Base-by-base conservation (phyloP, 139 green algal species). In the Yamagishiella unicocca region DNA sequence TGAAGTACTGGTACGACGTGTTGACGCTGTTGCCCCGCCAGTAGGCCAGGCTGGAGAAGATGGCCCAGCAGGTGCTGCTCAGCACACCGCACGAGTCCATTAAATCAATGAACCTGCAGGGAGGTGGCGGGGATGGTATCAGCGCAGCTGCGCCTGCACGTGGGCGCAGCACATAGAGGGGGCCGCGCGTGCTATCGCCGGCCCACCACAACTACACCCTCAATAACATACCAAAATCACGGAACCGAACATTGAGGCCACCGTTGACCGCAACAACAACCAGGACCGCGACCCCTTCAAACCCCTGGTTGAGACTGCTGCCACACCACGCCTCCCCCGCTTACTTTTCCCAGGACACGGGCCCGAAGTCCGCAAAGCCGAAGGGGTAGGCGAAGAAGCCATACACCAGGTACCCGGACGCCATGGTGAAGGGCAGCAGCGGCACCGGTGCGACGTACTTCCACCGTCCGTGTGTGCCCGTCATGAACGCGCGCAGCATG, bases 1-100 rank as follows among this genome's bases (percentile, higher is more conserved):
- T 87, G 81, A 87, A 87, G 46, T 87, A 87, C 66, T 87, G 81
- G 81, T 87, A 87, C 2, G 64, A 79, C 22, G 81, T 87, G 33
- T 53, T 29, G 24, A 87, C 81, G 4, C 31, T 58, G 81, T 87
- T 87, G 45, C 81, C 81, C 64, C 24, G 43, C 81, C 81, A 87
- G 61, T 87, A 87, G 27, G 81, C 81, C 43, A 78, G 66, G 25
- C 37, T 64, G 54, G 81, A 78, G 81, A 79, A 87, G 64, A 87
- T 87, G 81, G 81, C 81, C 81, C 66, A 87, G 81, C 81, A 78
- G 5, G 66, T 78, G 64, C 45, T 70, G 81, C 81, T 87, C 45
- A 87, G 64, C 64, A 78, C 81, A 8, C 81, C 81, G 62, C 81
- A 87, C 43, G 81, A 87, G 62, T 87, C 81, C 81, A 87, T 87